These are phyloP conservation scores for Allantophomopsis cytisporea DNA, from an alignment of 2,329 filamentous ascomycete genomes.

Conservation along the genomic window DNA sequence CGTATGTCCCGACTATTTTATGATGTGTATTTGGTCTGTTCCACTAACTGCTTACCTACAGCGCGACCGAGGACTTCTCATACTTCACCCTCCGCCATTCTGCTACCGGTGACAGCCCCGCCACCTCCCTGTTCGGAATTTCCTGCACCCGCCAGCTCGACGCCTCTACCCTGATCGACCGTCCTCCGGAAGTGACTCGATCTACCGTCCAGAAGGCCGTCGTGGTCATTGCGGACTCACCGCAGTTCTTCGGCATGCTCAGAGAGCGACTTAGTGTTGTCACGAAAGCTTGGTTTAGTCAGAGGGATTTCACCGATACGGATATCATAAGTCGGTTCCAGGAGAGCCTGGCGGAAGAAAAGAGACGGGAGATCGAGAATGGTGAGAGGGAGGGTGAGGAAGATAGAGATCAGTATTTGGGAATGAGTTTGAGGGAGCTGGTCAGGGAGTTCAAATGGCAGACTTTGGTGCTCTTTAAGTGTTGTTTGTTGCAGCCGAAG, in stretches of 20 bases:
- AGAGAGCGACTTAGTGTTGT: conserved; percentile 83
- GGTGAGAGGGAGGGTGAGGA: conserved; percentile 36
- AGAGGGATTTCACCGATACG: conserved; percentile 80
- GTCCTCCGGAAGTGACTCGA: conserved; percentile 82
- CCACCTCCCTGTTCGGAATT: conserved; percentile 87
- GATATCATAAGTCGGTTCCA: conserved; percentile 88
- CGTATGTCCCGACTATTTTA: conserved; percentile 36
- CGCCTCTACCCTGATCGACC: conserved; percentile 59
- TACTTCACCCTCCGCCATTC: conserved; percentile 85
- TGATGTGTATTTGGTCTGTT: conserved; percentile 30
- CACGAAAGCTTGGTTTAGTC: conserved; percentile 91
- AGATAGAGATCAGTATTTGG: conserved; percentile 76
- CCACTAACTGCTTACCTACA: conserved; percentile 42
- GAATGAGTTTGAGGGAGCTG: conserved; percentile 77
- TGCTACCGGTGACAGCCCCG: conserved; percentile 35
- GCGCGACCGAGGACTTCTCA: conserved; percentile 83
- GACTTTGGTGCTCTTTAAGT: conserved; percentile 88
- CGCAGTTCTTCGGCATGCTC: conserved; percentile 80
- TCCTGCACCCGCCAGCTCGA: conserved; percentile 89
- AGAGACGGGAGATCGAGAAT: conserved; percentile 50
- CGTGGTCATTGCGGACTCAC: conserved; percentile 84
- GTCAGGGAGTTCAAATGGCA: conserved; percentile 93
- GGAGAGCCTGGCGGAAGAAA: conserved; percentile 66
- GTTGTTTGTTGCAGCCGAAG: conserved; percentile 86
- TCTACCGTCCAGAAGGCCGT: conserved; percentile 97